Evolutionary conservation across 2,329 filamentous ascomycete species (phyloP), one percentile per base, ranked within the genome.

Genomic region (Ceratocystis alfenasii): DNA sequence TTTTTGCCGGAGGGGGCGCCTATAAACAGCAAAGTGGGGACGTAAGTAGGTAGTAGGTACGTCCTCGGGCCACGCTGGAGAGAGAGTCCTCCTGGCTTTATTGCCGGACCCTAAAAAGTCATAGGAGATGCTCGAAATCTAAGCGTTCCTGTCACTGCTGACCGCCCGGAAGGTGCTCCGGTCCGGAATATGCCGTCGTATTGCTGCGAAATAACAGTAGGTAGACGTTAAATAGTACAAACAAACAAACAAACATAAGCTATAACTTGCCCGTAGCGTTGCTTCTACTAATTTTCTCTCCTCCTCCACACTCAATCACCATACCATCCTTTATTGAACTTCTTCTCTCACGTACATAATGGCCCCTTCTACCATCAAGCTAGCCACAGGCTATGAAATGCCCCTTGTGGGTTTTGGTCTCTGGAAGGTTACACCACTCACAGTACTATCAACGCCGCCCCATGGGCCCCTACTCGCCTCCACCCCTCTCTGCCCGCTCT

Each of bases 331-430:
- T 20, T 50, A 6, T 4, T 57, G 12, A 6, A 2, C 25, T 44
- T 48, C 15, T 59, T 41, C 36, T n/a, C 25, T 60, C 41, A 15
- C 25, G 3, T 8, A 30, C 60, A 68, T 59, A 30, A 69, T 69
- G 68, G 62, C 67, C 46, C 30, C 66, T 62, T 65, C 67, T 63
- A 69, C 63, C 68, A 78, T 86, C 74, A 86, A 85, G 77, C 81
- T 87, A 69, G 86, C 78, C 76, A 84, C 79, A 75, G 84, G 85
- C 76, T 73, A 82, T 71, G 79, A 87, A 71, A 89, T 89, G 87
- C 87, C 87, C 72, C 83, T 87, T 74, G 86, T 89, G 70, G 87
- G 87, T 75, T 89, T 89, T 74, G 87, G 87, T 68, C 82, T 93
- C 70, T 94, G 89, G 89, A 94, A 94, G 79, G 87, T 94, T 70